Percentiles rank a stretch among this genome's conserved stretches.
phyloP scores from a whole-genome alignment of 2,329 filamentous ascomycete species.

The Fusarium virguliforme region DNA sequence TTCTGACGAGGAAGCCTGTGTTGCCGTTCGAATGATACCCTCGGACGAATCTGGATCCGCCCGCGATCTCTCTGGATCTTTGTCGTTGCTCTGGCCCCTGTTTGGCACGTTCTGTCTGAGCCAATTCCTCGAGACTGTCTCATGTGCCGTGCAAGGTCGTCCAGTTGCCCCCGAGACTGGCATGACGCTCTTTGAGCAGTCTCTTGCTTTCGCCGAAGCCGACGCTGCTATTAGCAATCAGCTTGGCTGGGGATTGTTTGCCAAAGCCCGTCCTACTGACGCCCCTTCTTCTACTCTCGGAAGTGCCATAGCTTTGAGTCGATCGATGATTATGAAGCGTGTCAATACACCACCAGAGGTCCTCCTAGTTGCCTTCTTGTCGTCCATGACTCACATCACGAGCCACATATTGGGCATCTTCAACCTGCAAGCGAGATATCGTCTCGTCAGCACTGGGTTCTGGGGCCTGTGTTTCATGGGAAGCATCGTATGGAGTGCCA shows the following conservation, averaged over 20 bases:
- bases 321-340: conserved; percentile 80
- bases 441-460: conserved; percentile 89
- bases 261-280: conserved; percentile 61
- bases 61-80: conserved; percentile 79
- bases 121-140: conserved; percentile 90
- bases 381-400: conserved; percentile 87
- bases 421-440: conserved; percentile 82
- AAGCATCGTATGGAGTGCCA: conserved; percentile 84
- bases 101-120: conserved; percentile 81
- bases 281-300: conserved; percentile 43
- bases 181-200: conserved; percentile 97
- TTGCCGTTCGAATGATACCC: conserved; percentile 80
- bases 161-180: conserved; percentile 87
- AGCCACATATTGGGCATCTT: conserved; percentile 88
- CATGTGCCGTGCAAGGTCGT: conserved; percentile 89
- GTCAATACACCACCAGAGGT: conserved; percentile 94
- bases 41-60: conserved; percentile 65
- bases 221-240: conserved; percentile 89
- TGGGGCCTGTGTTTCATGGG: conserved; percentile 94
- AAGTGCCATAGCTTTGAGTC: conserved; percentile 66
- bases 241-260: conserved; percentile 79
- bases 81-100: conserved; percentile 82
- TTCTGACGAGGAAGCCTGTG: conserved; percentile 81
- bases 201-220: conserved; percentile 94
- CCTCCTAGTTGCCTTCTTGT: conserved; percentile 88